Evolutionary conservation across 1,284 basidiomycete genomes (phyloP), one percentile per base, ranked within the genome.

Genomic region (Melampsora americana): DNA sequence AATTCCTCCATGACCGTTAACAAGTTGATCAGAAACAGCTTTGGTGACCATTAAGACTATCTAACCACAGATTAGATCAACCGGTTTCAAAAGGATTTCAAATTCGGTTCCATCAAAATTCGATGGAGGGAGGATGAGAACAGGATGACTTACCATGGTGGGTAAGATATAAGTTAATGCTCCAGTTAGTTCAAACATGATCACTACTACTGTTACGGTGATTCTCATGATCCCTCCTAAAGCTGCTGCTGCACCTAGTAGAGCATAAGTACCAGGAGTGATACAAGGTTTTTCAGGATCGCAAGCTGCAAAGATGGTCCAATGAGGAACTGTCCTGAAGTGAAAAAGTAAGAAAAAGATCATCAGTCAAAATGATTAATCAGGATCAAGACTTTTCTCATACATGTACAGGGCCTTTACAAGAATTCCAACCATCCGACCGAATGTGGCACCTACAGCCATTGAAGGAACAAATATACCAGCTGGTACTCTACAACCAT

Each of bases 111-210:
- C n/a, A n/a, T n/a, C n/a, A n/a, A n/a, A 44, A 11, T 20, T 72
- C 50, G 30, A 61, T 65, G 77, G n/a, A n/a, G n/a, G n/a, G n/a
- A 35, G 59, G n/a, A 39, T 26, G 4, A 53, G 42, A 6, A 18
- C 46, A 28, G 73, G 5, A 56, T 59, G 7, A 80, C 86, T 81
- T 79, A 93, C 93, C 96, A 99, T 99, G 4, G 94, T 96, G 0
- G 96, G 96, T 35, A 99, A 85, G 79, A 99, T 96, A 83, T 99
- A 99, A 14, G 94, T 98, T 80, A 99, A 84, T 0, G 96, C 95
- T 11, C 96, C 96, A 1, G 96, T 99, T n/a, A 99, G 87, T 82
- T 99, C 96, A 83, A 98, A 98, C 95, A 99, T 99, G 84, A 99
- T 97, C 71, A 99, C 96, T 1, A 98, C 96, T 1, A 99, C 94